Evolutionary conservation across 129 eudicot species (phyloP), one percentile per base, ranked within the genome.

Genomic region (Ambrosia artemisiifolia): DNA sequence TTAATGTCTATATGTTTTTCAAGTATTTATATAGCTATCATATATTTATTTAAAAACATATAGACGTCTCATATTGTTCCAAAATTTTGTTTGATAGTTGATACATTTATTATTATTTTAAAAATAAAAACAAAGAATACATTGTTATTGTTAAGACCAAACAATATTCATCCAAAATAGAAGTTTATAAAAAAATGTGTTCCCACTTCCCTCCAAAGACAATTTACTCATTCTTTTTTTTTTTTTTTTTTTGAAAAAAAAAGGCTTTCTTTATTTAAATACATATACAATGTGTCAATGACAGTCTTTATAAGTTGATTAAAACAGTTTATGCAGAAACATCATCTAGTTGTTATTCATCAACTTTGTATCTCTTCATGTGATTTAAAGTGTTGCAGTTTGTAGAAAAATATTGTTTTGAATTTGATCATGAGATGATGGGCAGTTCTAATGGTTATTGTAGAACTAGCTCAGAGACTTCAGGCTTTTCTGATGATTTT

Each of bases 391-490:
- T 24, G 33, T 50, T 49, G 48, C 19, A 69, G 28, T 38, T 48
- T 67, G 20, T 67, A 47, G 53, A 11, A 19, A 54, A 18, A 6
- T n/a, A n/a, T n/a, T n/a, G n/a, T n/a, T n/a, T n/a, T n/a, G n/a
- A n/a, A n/a, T n/a, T n/a, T n/a, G n/a, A n/a, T n/a, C n/a, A n/a
- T n/a, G n/a, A n/a, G n/a, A n/a, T n/a, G n/a, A n/a, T n/a, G 67
- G 69, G 54, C 1, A 85, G 79, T 65, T 93, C 95, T 47, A 80
- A 76, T 36, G 80, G 75, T 14, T 83, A 88, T 60, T 84, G 86
- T 55, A 79, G 96, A 71, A 85, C 95, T 24, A 81, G 69, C 62
- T 93, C 98, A 6, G 96, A 85, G 67, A 80, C 80, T 55, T 93
- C 98, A 24, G 85, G 59, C 35, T 85, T 82, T 51, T 89, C 98